phyloP scores from a whole-genome alignment of 495 filamentous ascomycete genomes.

The Penicillium waksmanii region DNA sequence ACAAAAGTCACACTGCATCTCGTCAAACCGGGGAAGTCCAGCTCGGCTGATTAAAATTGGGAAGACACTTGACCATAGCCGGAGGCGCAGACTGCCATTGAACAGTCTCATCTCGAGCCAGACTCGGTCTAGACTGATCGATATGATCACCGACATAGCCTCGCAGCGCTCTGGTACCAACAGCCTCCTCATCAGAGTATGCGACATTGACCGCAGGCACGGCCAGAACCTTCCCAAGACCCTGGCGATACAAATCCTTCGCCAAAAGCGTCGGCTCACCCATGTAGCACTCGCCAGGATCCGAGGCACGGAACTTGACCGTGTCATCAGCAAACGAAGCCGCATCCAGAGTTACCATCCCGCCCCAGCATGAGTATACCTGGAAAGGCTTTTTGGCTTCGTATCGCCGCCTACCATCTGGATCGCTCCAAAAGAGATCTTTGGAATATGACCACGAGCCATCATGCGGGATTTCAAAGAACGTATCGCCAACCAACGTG shows the following conservation, averaged over 20 bases:
- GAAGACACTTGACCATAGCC: conserved; percentile 31
- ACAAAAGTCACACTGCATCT: not conserved
- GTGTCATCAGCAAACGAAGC: conserved; percentile 35
- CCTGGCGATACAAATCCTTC: conserved; percentile 52
- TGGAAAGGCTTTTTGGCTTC: conserved; percentile 45
- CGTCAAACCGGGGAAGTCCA: conserved; percentile 16
- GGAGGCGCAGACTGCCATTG: conserved; percentile 30
- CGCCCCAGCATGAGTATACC: conserved; percentile 61
- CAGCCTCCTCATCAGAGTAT: conserved; percentile 41
- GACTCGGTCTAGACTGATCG: not conserved
- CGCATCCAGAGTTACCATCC: conserved; percentile 40
- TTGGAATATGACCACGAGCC: conserved; percentile 45
- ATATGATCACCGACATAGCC: conserved; percentile 43
- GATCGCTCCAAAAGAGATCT: conserved; percentile 53
- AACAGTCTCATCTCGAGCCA: conserved; percentile 20
- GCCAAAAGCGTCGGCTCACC: conserved; percentile 53
- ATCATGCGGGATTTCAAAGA: conserved; percentile 51
- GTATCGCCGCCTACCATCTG: conserved; percentile 28
- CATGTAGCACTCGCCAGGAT: conserved; percentile 45
- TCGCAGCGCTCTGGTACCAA: conserved; percentile 42
- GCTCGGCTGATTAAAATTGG: conserved; percentile 21
- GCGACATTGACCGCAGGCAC: conserved; percentile 54
- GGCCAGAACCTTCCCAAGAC: conserved; percentile 50
- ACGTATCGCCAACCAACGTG: conserved; percentile 50
- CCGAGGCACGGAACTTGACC: conserved; percentile 38